Percentiles rank a stretch among this genome's conserved stretches.
phyloP scores from a whole-genome alignment of 352 stramenopile species.

The Blastocystis sp. region DNA sequence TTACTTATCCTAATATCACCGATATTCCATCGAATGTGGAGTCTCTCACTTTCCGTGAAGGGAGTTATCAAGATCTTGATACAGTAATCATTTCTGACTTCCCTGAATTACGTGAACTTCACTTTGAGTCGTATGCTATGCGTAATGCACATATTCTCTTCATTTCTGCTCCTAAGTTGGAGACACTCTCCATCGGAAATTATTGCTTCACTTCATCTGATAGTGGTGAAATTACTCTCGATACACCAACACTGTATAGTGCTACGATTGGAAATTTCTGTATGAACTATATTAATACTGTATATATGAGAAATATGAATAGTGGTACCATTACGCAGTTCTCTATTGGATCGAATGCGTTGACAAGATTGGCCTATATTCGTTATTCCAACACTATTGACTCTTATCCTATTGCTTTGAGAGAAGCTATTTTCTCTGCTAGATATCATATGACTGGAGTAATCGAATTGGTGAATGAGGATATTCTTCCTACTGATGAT shows the following conservation, averaged over 20 bases:
- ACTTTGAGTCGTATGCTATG: neutral
- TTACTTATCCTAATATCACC: neutral
- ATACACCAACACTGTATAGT: too few species aligned
- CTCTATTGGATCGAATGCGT: too few species aligned
- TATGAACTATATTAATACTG: too few species aligned
- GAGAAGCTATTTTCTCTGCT: neutral
- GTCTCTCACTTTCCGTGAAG: neutral
- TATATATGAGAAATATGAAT: too few species aligned
- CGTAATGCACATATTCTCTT: neutral
- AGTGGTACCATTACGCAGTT: too few species aligned
- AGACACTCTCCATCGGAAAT: neutral
- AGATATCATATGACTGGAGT: too few species aligned
- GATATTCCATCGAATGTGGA: neutral
- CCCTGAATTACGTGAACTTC: neutral
- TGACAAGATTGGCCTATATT: too few species aligned
- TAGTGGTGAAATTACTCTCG: too few species aligned
- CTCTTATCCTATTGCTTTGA: neutral
- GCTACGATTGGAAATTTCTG: too few species aligned
- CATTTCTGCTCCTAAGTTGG: neutral
- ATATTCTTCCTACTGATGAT: neutral
- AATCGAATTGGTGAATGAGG: too few species aligned
- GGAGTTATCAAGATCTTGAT: neutral
- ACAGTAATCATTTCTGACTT: neutral
- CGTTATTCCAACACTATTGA: too few species aligned
- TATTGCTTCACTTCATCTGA: too few species aligned